Conservation (phyloP, 2,329 filamentous ascomycete genomes). For the Diaporthe humulicola region DNA sequence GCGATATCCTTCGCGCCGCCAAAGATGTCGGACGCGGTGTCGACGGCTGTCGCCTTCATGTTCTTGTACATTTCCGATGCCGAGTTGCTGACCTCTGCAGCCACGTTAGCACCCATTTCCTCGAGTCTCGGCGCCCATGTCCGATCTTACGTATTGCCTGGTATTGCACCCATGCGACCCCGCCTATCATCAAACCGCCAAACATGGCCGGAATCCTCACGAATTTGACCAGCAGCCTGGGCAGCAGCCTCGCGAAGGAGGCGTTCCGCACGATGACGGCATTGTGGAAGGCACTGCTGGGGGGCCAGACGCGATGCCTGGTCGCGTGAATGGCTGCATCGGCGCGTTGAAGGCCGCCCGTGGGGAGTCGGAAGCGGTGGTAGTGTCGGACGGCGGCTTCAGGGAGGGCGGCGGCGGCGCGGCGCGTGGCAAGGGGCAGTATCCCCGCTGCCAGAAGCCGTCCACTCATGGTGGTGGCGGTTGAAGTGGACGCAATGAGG, state of each 20-base stretch:
- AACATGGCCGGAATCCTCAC: constrained; percentile 90
- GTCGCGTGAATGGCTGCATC: constrained; percentile 73
- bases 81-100: constrained; percentile 79
- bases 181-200: constrained; percentile 88
- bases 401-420: constrained; percentile 61
- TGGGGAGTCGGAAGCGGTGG: constrained; percentile 75
- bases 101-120: constrained; percentile 40
- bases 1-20: constrained; percentile 81
- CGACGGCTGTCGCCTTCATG: constrained; percentile 79
- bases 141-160: constrained; percentile 82
- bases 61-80: constrained; percentile 81
- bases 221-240: constrained; percentile 92
- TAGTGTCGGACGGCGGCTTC: constrained; percentile 59
- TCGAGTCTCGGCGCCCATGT: not conserved
- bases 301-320: constrained; percentile 79
- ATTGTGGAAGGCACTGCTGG: constrained; percentile 89
- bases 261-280: constrained; percentile 73
- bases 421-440: constrained; percentile 72
- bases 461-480: constrained; percentile 71
- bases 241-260: constrained; percentile 77
- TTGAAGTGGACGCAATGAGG: constrained; percentile 32
- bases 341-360: constrained; percentile 77
- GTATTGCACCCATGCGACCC: constrained; percentile 93
- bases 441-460: constrained; percentile 82
- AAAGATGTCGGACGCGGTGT: constrained; percentile 77